Base-by-base conservation (phyloP, 192 early-diverging fungal species). In the Coemansia erecta region DNA sequence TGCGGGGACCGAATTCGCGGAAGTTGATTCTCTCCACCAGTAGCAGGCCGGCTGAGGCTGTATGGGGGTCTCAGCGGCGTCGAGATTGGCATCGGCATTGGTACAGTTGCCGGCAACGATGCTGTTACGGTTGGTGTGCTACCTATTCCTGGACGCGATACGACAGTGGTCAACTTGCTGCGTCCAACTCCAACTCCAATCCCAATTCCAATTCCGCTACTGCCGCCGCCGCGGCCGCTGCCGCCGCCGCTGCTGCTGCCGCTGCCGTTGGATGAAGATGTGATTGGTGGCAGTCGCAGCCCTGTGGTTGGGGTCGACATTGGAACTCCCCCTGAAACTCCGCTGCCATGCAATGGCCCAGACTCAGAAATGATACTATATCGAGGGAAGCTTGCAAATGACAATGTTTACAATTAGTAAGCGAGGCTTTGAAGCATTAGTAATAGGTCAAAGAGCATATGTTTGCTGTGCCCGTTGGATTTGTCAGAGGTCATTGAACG, bases 301-400 rank as follows among this genome's bases (percentile, higher is more conserved):
- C 42, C 43, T 12, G 58, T 40, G 22, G 41, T 23, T 41, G 44
- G 24, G 12, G 49, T 11, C 21, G 56, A 17, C 48, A 46, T 26
- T 46, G 56, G 14, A 24, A 26, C 23, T 50, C 12, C 23, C 13
- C 48, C 18, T 26, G 23, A 15, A 22, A n/a, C 28, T 14, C 42
- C 43, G 28, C 60, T 47, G 52, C 41, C 35, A 14, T 23, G 8
- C 17, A 63, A 14, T 33, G 72, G 55, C 24, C 46, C 62, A 8
- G 73, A 46, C 58, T 69, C 73, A 52, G 73, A 66, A 28, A 76
- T 61, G 35, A 65, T 62, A 49, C 73, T 76, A 76, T 59, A 76
- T 17, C 10, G 17, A 31, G 18, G 18, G 6, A 1, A 9, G 13
- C 1, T 24, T 50, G 18, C 1, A 18, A 8, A 18, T 3, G 43